Evolutionary conservation across 345 rosid genomes (phyloP).

Genomic region (Aethionema arabicum): DNA sequence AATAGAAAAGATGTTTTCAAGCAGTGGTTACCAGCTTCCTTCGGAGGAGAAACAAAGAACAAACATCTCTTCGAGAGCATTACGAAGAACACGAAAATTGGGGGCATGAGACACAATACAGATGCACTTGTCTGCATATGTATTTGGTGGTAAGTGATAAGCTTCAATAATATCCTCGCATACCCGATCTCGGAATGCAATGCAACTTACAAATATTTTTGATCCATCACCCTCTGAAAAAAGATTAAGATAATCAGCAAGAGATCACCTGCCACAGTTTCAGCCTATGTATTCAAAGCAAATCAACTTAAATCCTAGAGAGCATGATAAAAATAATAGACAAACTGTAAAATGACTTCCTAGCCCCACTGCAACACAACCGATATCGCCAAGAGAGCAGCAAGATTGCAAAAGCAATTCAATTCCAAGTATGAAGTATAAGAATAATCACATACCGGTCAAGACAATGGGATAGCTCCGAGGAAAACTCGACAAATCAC

Average conservation of each 20-base stretch:
- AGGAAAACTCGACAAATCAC: constrained; percentile 60
- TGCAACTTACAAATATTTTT: constrained; percentile 91
- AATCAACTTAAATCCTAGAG: constrained; percentile 20
- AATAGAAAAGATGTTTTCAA: constrained; percentile 1
- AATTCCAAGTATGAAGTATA: constrained; percentile 1
- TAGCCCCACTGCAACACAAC: not conserved
- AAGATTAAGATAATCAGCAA: constrained; percentile 11
- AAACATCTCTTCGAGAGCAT: constrained; percentile 81
- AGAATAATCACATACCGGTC: constrained; percentile 58
- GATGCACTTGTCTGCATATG: constrained; percentile 92
- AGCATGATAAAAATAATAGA: not conserved
- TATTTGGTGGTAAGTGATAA: constrained; percentile 71
- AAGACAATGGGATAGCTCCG: constrained; percentile 94
- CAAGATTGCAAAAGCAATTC: constrained; percentile 16
- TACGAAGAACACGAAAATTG: constrained; percentile 68
- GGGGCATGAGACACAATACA: constrained; percentile 91
- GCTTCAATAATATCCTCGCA: constrained; percentile 95
- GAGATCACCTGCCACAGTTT: constrained; percentile 12
- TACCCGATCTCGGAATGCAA: constrained; percentile 93
- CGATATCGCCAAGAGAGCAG: not conserved
- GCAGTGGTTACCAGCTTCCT: constrained; percentile 73
- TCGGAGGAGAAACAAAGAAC: constrained; percentile 81
- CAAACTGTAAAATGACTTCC: constrained; percentile 5
- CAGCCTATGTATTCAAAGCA: constrained; percentile 9
- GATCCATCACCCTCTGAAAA: constrained; percentile 97